phyloP scores from a whole-genome alignment of 2,329 filamentous ascomycete species.

The Paracamarosporium sp. region DNA sequence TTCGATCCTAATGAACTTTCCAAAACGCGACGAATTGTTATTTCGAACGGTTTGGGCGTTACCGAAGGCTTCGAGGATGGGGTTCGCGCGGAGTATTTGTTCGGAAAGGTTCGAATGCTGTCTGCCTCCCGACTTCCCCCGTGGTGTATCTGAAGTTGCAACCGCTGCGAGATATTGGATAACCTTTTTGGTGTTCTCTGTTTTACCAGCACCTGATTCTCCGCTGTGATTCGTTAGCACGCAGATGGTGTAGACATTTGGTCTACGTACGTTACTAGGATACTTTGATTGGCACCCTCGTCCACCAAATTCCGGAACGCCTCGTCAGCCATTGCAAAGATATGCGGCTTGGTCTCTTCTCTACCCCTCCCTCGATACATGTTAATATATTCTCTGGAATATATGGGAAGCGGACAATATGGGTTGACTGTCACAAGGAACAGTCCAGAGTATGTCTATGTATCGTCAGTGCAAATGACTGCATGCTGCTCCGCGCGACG shows the following conservation, averaged over 20 bases:
- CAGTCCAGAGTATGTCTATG: slow-evolving; percentile 89
- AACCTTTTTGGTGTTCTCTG: slow-evolving; percentile 99
- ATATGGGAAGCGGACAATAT: slow-evolving; percentile 93
- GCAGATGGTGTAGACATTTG: background rate
- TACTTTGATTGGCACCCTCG: slow-evolving; percentile 95
- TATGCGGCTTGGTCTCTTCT: slow-evolving; percentile 96
- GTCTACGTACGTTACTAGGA: slow-evolving; percentile 77
- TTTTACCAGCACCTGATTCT: slow-evolving; percentile 97
- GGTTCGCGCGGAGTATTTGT: slow-evolving; percentile 94
- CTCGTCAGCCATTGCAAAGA: slow-evolving; percentile 96
- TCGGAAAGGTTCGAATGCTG: slow-evolving; percentile 88
- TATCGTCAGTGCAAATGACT: slow-evolving; percentile 3
- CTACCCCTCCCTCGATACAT: slow-evolving; percentile 93
- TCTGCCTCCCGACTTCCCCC: slow-evolving; percentile 64
- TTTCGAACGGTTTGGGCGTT: slow-evolving; percentile 98
- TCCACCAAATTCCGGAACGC: slow-evolving; percentile 96
- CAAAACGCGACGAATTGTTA: slow-evolving; percentile 97
- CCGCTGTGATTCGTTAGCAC: slow-evolving; percentile 58
- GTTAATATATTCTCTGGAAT: slow-evolving; percentile 94
- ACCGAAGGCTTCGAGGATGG: slow-evolving; percentile 96
- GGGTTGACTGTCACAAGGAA: slow-evolving; percentile 98
- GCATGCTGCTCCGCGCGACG: slow-evolving; percentile 29
- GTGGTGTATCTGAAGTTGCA: slow-evolving; percentile 78
- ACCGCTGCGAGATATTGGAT: slow-evolving; percentile 98
- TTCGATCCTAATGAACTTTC: slow-evolving; percentile 98